Percentiles rank a stretch among this genome's conserved stretches.
These are phyloP conservation scores for Schwanniomyces occidentalis DNA, from an alignment of 805 yeast species.

Conservation along the genomic window DNA sequence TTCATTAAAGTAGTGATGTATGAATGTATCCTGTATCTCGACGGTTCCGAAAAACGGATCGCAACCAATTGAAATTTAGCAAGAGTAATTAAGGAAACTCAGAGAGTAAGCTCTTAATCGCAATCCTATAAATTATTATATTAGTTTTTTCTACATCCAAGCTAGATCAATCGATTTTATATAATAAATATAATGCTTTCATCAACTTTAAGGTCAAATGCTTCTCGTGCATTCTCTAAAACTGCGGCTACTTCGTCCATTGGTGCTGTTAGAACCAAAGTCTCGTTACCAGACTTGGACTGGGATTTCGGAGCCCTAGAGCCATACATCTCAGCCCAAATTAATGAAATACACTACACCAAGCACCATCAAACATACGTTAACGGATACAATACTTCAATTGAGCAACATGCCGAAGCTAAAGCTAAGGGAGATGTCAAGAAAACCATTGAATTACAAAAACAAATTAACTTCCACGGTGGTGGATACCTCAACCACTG, in stretches of 20 bases:
- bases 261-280: slow-evolving; percentile 29
- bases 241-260: slow-evolving; percentile 9
- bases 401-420: slow-evolving; percentile 38
- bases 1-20: not conserved
- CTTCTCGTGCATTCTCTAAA: slow-evolving; percentile 10
- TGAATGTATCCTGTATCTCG: slow-evolving; percentile 2
- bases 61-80: slow-evolving; percentile 7
- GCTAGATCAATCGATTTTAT: not conserved
- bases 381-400: slow-evolving; percentile 46
- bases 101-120: not conserved
- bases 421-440: slow-evolving; percentile 40
- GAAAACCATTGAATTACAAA: slow-evolving; percentile 43
- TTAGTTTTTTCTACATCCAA: no score
- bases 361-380: slow-evolving; percentile 55
- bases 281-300: slow-evolving; percentile 44
- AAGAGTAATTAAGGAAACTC: no score
- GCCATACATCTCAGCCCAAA: slow-evolving; percentile 47
- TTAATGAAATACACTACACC: slow-evolving; percentile 48
- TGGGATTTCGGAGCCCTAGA: slow-evolving; percentile 49
- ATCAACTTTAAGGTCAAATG: slow-evolving; percentile 12
- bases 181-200: slow-evolving; percentile 13
- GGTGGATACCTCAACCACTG: slow-evolving; percentile 54
- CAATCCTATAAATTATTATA: slow-evolving; percentile 1
- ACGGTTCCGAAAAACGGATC: not conserved
- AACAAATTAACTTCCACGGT: slow-evolving; percentile 49